Conservation (phyloP, 2,329 filamentous ascomycete genomes). For the Pyrenophora seminiperda region DNA sequence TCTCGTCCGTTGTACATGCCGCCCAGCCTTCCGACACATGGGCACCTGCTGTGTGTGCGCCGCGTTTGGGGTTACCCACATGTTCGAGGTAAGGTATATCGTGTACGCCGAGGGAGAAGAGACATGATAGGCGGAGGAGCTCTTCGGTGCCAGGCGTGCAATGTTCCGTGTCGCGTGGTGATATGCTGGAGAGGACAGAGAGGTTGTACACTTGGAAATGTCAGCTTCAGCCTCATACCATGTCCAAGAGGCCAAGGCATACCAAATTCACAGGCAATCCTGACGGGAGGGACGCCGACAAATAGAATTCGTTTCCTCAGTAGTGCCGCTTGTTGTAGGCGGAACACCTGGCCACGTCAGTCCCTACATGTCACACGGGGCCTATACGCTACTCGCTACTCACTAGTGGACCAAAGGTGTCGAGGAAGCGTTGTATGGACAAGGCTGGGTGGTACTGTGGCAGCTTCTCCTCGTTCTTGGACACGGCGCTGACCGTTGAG, state of each 20-base stretch:
- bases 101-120: constrained; percentile 94
- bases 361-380: no score
- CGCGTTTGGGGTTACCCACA: constrained; percentile 52
- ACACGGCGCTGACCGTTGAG: constrained; percentile 62
- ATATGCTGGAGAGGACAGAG: constrained; percentile 89
- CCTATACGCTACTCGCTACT: no score
- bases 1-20: constrained; percentile 93
- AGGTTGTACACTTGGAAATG: constrained; percentile 81
- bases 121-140: constrained; percentile 70
- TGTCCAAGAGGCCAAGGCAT: constrained; percentile 25
- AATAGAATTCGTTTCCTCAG: constrained; percentile 87
- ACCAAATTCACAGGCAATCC: constrained; percentile 89
- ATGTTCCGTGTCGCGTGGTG: constrained; percentile 71
- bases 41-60: constrained; percentile 51
- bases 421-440: constrained; percentile 76
- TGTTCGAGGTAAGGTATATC: constrained; percentile 81
- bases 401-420: constrained; percentile 81
- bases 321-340: constrained; percentile 84
- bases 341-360: constrained; percentile 63
- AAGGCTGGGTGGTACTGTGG: constrained; percentile 84
- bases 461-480: constrained; percentile 67
- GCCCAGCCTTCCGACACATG: constrained; percentile 71
- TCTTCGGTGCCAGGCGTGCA: constrained; percentile 67
- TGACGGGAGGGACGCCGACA: constrained; percentile 83
- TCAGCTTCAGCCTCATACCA: constrained; percentile 4